phyloP scores from a whole-genome alignment of 1,284 basidiomycete genomes.

The Cryptococcus amylolentus region DNA sequence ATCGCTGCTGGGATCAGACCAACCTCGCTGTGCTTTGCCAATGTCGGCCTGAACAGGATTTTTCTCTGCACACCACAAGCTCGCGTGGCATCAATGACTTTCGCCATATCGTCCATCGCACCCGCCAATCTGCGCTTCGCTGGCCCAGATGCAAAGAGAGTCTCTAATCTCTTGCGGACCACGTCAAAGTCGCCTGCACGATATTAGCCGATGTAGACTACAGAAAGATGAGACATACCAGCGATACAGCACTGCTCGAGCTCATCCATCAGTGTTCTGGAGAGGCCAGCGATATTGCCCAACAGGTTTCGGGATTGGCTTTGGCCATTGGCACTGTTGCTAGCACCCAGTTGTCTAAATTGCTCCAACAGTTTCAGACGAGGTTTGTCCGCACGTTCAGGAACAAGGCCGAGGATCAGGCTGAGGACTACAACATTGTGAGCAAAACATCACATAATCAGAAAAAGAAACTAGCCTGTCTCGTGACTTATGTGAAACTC shows the following conservation, averaged over 20 bases:
- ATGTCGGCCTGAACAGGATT: slow-evolving; percentile 52
- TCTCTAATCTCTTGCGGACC: slow-evolving; percentile 28
- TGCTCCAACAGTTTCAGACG: slow-evolving; percentile 34
- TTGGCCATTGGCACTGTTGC: slow-evolving; percentile 15
- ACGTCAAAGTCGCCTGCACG: slow-evolving; percentile 32
- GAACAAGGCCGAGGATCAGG: slow-evolving; percentile 35
- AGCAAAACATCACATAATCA: not conserved
- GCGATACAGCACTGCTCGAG: slow-evolving; percentile 65
- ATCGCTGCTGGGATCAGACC: slow-evolving; percentile 2
- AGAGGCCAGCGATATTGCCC: slow-evolving; percentile 26
- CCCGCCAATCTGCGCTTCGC: slow-evolving; percentile 29
- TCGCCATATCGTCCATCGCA: slow-evolving; percentile 49
- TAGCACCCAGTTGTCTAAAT: slow-evolving; percentile 32
- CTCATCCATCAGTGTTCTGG: slow-evolving; percentile 34
- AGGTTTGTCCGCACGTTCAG: slow-evolving; percentile 21
- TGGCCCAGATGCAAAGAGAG: slow-evolving; percentile 24
- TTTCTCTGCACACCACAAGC: slow-evolving; percentile 52
- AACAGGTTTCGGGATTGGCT: slow-evolving; percentile 26
- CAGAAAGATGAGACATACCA: slow-evolving; percentile 47
- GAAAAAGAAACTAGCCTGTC: slow-evolving; percentile 21
- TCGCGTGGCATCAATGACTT: slow-evolving; percentile 48
- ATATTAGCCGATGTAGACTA: not conserved
- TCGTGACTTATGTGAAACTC: slow-evolving; percentile 49
- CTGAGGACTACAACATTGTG: slow-evolving; percentile 31
- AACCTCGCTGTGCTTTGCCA: slow-evolving; percentile 40